Evolutionary conservation across 306 rosid genomes (phyloP).

Genomic region (Rubus parviflorus): DNA sequence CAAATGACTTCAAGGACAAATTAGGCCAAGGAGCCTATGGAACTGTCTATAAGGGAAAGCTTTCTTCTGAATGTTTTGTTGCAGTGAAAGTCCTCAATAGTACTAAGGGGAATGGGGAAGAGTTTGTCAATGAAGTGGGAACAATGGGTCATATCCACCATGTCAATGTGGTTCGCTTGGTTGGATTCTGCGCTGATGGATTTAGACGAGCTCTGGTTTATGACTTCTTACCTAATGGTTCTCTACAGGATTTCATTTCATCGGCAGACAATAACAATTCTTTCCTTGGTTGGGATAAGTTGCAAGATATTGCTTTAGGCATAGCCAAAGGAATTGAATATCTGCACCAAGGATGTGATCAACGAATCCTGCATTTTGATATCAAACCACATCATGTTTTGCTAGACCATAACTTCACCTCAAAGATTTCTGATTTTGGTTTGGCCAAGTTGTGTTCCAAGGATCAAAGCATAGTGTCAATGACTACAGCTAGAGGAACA

Average conservation of each 20-base stretch:
- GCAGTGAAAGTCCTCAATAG: conserved; percentile 9
- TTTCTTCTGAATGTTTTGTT: conserved; percentile 23
- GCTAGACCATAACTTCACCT: too few species aligned
- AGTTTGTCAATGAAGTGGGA: conserved; percentile 28
- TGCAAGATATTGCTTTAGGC: too few species aligned
- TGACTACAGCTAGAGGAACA: too few species aligned
- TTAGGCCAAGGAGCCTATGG: conserved; percentile 49
- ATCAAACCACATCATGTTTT: too few species aligned
- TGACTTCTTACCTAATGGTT: conserved; percentile 39
- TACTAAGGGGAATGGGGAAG: conserved; percentile 1
- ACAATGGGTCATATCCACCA: conserved; percentile 47
- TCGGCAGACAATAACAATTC: too few species aligned
- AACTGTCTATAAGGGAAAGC: conserved; percentile 33
- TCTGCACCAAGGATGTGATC: not conserved
- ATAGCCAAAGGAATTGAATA: too few species aligned
- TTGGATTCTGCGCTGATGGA: conserved; percentile 49
- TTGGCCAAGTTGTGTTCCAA: too few species aligned
- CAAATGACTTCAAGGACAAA: conserved; percentile 31
- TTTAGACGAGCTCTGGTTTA: conserved; percentile 40
- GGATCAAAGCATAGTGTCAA: too few species aligned
- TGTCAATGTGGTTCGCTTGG: conserved; percentile 40
- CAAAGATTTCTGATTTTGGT: too few species aligned
- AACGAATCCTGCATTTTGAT: too few species aligned
- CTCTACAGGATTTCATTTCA: conserved; percentile 19
- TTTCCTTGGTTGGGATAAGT: too few species aligned